Percentiles rank a stretch among this genome's conserved stretches.
phyloP scores from a whole-genome alignment of 164 flowering plant species.

The Nymphaea colorata region DNA sequence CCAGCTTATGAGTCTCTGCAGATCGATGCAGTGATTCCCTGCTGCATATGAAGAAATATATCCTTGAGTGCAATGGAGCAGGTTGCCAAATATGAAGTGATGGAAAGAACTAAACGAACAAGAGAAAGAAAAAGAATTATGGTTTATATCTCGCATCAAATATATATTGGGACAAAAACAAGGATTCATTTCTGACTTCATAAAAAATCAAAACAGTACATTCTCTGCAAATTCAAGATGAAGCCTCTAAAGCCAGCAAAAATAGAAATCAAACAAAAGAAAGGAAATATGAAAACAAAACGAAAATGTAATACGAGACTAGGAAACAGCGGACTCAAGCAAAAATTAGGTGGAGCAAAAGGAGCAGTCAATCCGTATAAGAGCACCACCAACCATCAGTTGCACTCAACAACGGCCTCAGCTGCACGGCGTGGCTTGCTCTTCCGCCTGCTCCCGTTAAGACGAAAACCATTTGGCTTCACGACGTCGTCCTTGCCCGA shows the following conservation, averaged over 20 bases:
- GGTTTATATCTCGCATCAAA: not conserved
- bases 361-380: not conserved
- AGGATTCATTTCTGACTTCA: not conserved
- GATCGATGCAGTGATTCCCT: no score
- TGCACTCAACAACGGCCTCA: conserved; percentile 72
- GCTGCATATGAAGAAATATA: no score
- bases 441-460: conserved; percentile 58
- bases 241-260: not conserved
- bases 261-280: not conserved
- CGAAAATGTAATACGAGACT: not conserved
- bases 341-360: not conserved
- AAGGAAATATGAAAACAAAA: not conserved
- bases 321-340: not conserved
- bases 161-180: not conserved
- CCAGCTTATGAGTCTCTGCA: no score
- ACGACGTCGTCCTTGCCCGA: conserved; percentile 23
- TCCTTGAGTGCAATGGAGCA: no score
- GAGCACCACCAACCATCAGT: conserved; percentile 18
- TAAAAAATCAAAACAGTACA: not conserved
- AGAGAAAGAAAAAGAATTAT: not conserved
- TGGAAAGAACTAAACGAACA: no score
- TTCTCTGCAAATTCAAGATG: not conserved
- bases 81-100: no score
- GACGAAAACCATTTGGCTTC: conserved; percentile 55
- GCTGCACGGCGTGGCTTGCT: conserved; percentile 80